Evolutionary conservation across 2,329 filamentous ascomycete species (phyloP), one percentile per base, ranked within the genome.

Genomic region (Aspergillus quadricinctus): DNA sequence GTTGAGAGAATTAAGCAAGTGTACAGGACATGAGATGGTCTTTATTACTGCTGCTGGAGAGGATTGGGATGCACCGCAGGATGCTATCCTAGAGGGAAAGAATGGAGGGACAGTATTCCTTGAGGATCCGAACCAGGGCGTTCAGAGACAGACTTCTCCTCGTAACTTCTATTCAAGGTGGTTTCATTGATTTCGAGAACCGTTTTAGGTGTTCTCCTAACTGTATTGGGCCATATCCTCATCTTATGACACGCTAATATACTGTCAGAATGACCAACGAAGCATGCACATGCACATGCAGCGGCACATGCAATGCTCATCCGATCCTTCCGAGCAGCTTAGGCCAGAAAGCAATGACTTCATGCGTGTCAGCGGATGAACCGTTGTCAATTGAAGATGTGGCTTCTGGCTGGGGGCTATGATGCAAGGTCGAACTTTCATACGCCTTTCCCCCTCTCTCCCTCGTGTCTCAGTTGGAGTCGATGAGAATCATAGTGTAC

Each of bases 21-120:
- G 10, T 46, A 46, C 45, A 31, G 43, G 54, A 46, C 31, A 48
- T 31, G 27, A 23, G 54, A 31, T 21, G 28, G 14, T 21, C 49
- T 49, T 55, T 55, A 56, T 37, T 21, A 40, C 29, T 40, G 19
- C 48, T 40, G 9, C 40, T 40, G n/a, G 40, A 51, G 55, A 54
- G 55, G 51, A 52, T 49, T 48, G 48, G 51, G 48, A 49, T 48
- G 54, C 28, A 37, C 27, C 48, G 49, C 35, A 27, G 27, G 40
- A 45, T 45, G 48, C 8, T n/a, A 29, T 43, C 40, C 50, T 55
- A 41, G 50, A 55, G 50, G 48, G 31, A 29, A 43, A 48, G 40
- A 57, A 46, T 57, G 52, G 52, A 49, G 43, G 43, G 43, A 21
- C n/a, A 23, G 1, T 46, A 11, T 14, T 25, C n/a, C 43, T 17